A percentile compares a stretch with the other conserved stretches of the same genome.
Conservation (phyloP, 805 yeast genomes). For the Nakazawaea sp. region DNA sequence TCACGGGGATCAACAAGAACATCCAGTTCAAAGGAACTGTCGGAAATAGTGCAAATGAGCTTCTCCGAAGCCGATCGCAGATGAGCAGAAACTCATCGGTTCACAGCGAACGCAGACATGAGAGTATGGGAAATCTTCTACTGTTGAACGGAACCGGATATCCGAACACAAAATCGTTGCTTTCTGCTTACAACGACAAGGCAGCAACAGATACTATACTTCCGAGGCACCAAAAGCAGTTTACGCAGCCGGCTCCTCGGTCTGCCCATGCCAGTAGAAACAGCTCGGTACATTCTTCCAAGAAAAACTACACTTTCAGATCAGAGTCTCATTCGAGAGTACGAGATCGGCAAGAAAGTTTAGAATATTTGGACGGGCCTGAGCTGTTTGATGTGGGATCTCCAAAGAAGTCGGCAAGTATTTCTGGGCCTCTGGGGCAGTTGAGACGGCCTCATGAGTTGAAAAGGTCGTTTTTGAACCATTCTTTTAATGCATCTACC, state of each 20-base stretch:
- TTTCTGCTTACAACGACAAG: slow-evolving; percentile 22
- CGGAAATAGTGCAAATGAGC: slow-evolving; percentile 7
- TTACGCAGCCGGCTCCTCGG: slow-evolving; percentile 8
- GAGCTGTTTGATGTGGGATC: slow-evolving; percentile 3
- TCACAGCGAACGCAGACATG: slow-evolving; percentile 7
- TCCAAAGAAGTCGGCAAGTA: slow-evolving; percentile 6
- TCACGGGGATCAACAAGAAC: no score
- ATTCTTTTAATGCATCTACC: slow-evolving; percentile 9
- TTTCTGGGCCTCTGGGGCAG: slow-evolving; percentile 5
- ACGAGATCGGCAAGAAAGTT: slow-evolving; percentile 3
- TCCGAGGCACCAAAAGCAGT: slow-evolving; percentile 13
- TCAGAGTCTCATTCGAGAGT: background rate
- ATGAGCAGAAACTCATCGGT: slow-evolving; percentile 6
- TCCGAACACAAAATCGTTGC: slow-evolving; percentile 11
- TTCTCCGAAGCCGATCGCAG: slow-evolving; percentile 7
- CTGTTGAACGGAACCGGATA: slow-evolving; percentile 7
- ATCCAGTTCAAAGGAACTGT: slow-evolving; percentile 13
- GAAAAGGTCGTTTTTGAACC: slow-evolving; percentile 9
- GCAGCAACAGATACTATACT: slow-evolving; percentile 20
- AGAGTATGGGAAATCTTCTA: slow-evolving; percentile 2
- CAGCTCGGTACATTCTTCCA: slow-evolving; percentile 5
- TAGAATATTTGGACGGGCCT: background rate
- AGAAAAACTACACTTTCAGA: slow-evolving; percentile 7
- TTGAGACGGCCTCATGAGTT: background rate
- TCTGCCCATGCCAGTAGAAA: slow-evolving; percentile 3